Conservation (phyloP, 345 rosid species). For the Eucalyptus cloeziana region DNA sequence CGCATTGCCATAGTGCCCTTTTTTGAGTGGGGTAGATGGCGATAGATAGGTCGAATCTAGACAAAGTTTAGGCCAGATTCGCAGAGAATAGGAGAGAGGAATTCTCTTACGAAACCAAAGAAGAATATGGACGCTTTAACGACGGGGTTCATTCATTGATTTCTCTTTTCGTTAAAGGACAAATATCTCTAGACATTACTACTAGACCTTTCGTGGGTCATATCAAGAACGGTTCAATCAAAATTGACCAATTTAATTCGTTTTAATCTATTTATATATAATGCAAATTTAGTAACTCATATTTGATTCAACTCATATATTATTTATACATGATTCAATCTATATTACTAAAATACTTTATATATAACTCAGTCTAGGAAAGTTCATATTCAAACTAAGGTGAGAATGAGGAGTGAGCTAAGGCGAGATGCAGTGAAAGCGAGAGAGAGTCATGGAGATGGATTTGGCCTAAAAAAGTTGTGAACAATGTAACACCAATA, state of each 20-base stretch:
- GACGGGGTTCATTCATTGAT: background rate
- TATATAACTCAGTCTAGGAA: too few species aligned
- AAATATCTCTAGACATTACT: background rate
- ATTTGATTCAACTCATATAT: rapidly evolving
- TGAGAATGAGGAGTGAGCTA: background rate
- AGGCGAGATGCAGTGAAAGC: background rate
- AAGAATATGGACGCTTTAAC: background rate
- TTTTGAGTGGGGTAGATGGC: background rate
- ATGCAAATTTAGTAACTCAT: rapidly evolving
- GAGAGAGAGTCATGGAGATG: background rate
- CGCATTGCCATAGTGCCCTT: background rate
- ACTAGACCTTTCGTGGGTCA: rapidly evolving
- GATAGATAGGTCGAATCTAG: background rate
- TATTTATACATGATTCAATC: rapidly evolving
- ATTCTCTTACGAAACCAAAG: background rate
- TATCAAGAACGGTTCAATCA: rapidly evolving
- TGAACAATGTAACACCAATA: background rate
- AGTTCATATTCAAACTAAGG: too few species aligned
- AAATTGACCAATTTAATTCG: rapidly evolving
- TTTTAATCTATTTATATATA: rapidly evolving
- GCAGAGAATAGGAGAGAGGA: background rate
- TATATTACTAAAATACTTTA: too few species aligned
- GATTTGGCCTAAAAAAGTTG: too few species aligned
- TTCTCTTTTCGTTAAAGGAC: background rate
- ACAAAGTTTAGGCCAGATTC: background rate